Evolutionary conservation across 169 alveolate genomes (phyloP).

Genomic region (Cryptosporidium andersoni): DNA sequence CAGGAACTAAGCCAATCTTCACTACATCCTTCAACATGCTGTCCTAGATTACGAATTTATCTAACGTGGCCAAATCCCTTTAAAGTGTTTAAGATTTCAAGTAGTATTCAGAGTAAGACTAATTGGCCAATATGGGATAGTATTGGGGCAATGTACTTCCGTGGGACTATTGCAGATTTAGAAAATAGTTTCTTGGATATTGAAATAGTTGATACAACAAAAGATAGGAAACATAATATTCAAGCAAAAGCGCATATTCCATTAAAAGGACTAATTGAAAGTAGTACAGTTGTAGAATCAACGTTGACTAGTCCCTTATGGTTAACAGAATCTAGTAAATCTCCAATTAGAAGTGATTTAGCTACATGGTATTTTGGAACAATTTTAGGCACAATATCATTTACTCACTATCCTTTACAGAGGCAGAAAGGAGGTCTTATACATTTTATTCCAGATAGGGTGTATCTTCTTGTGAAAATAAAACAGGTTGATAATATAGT

Average conservation of each 20-base stretch:
- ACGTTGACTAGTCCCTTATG: constrained; percentile 46
- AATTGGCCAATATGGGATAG: constrained; percentile 81
- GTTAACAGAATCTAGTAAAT: constrained; percentile 14
- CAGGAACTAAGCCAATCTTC: constrained; percentile 44
- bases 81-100: constrained; percentile 29
- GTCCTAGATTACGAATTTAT: constrained; percentile 41
- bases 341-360: constrained; percentile 17
- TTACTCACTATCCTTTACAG: constrained; percentile 47
- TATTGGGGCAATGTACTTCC: constrained; percentile 80
- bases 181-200: constrained; percentile 80
- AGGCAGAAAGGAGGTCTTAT: constrained; percentile 54
- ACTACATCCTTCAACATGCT: constrained; percentile 54
- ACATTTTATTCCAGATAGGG: constrained; percentile 53
- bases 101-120: constrained; percentile 35
- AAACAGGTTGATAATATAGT: constrained; percentile 38
- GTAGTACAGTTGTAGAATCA: constrained; percentile 39
- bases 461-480: constrained; percentile 37
- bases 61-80: constrained; percentile 31
- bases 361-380: constrained; percentile 65
- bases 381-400: constrained; percentile 53
- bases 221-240: constrained; percentile 17
- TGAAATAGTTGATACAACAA: constrained; percentile 75
- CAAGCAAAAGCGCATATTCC: constrained; percentile 70
- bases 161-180: constrained; percentile 83
- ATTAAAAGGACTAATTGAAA: constrained; percentile 54